Base-by-base conservation (phyloP, 1,284 basidiomycete genomes). In the Leccinum angustisporum region DNA sequence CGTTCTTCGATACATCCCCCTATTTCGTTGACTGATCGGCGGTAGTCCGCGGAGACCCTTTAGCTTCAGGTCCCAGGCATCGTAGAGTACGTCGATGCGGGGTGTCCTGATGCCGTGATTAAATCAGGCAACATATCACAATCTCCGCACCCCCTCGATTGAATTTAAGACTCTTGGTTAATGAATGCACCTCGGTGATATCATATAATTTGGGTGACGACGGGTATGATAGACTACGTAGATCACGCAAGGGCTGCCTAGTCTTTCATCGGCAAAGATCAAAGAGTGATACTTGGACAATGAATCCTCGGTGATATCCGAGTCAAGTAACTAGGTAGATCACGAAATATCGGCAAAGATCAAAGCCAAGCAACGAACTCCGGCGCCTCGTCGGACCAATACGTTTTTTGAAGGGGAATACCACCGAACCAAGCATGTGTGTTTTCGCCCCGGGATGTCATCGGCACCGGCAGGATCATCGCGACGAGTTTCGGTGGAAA, bases 401-500 rank as follows among this genome's bases (percentile, higher is more conserved):
- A 27, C 48, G 21, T 40, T 40, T 40, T 40, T n/a, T 8, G 16
- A 40, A 40, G 4, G 38, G 4, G 38, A 10, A 40, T 40, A 2
- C n/a, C 48, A 25, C 18, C 5, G 46, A 48, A 25, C 5, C 21
- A 6, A 5, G 10, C 48, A 50, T 25, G 18, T 48, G 46, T 2
- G 16, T 16, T 9, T 51, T 14, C 16, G 8, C 27, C 30, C 13
- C 30, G 27, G 7, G 14, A 9, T 30, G 55, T 34, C 25, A 43
- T 33, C 61, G 56, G 61, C 53, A 7, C 16, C 10, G 46, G 18
- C 27, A 63, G 57, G 61, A 56, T 56, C 53, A 61, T 34, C 33
- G 13, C 36, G 52, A n/a, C 18, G 27, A 25, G 16, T 34, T 34
- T 11, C 33, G 33, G 33, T 34, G 33, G 33, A 34, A 34, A 34